Base-by-base conservation (phyloP, 2,329 filamentous ascomycete species). In the Aspergillus tamarii region DNA sequence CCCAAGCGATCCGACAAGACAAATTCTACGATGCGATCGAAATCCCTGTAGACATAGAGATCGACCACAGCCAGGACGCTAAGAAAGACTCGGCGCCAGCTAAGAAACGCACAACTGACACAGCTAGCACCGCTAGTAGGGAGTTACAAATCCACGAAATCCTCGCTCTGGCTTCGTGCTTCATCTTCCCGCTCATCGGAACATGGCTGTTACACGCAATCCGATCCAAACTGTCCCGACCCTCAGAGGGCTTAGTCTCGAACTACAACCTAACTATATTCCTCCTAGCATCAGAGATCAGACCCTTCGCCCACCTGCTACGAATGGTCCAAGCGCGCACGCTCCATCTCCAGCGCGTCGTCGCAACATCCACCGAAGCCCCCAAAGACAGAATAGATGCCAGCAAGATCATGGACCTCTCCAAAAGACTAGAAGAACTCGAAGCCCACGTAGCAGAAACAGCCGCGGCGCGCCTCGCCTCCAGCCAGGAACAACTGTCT, bases 261-360 rank as follows among this genome's bases (percentile, higher is more conserved):
- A 92, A 97, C 77, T 96, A 94, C 80, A 97, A 97, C 76, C 84
- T 98, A 60, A 93, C 90, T 14, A 92, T 98, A 59, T 98, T 97
- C 77, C 83, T 97, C 3, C 84, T 97, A 21, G 92, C 91, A 1
- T 91, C 94, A 4, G 94, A 98, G 78, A 83, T 97, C 32, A 89
- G 92, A 3, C 94, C 94, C 0, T 81, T 93, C 56, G 88, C 91
- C 1, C 94, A 97, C 73, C 80, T 96, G 30, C 87, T 97, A 66
- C 92, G 89, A 73, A 86, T 97, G 71, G 85, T 96, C 4, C 89
- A 93, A 71, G 86, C 88, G 16, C 87, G 92, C 39, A 97, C 93
- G 2, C 81, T 96, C 10, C 89, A 94, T 72, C 84, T 97, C 1
- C 94, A 98, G 76, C 87, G 89, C 16, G 80, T 93, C 7, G 90